phyloP scores from a whole-genome alignment of 2,329 filamentous ascomycete species.

The Aureobasidium sp. region DNA sequence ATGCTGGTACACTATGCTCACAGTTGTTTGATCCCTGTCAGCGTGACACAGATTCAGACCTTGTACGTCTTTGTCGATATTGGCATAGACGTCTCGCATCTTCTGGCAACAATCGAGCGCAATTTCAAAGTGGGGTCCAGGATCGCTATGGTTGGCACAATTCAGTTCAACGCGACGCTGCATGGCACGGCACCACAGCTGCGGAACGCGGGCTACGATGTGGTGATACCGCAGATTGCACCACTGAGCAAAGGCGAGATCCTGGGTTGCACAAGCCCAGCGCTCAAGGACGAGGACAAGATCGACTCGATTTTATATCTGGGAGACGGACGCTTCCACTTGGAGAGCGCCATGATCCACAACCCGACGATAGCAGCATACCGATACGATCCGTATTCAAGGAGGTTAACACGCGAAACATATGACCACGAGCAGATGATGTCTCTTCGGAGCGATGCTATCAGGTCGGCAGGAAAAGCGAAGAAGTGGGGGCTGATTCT shows the following conservation, averaged over 20 bases:
- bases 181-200: slow-evolving; percentile 74
- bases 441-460: slow-evolving; percentile 67
- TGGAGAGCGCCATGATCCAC: slow-evolving; percentile 98
- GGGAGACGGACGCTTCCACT: slow-evolving; percentile 87
- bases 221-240: slow-evolving; percentile 85
- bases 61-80: slow-evolving; percentile 98
- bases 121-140: slow-evolving; percentile 83
- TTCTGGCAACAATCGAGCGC: slow-evolving; percentile 76
- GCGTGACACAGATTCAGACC: slow-evolving; percentile 93
- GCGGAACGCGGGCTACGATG: slow-evolving; percentile 74
- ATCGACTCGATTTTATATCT: slow-evolving; percentile 81
- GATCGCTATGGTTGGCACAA: slow-evolving; percentile 89
- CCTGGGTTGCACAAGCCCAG: slow-evolving; percentile 89
- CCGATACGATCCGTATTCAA: slow-evolving; percentile 92
- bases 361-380: slow-evolving; percentile 88
- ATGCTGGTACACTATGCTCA: slow-evolving; percentile 95
- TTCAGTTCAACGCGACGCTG: slow-evolving; percentile 96
- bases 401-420: slow-evolving; percentile 80
- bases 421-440: slow-evolving; percentile 94
- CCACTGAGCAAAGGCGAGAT: slow-evolving; percentile 94
- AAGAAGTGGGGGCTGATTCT: slow-evolving; percentile 93
- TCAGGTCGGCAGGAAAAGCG: slow-evolving; percentile 65
- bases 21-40: slow-evolving; percentile 90
- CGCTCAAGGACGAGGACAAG: slow-evolving; percentile 46
- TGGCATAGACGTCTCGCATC: slow-evolving; percentile 82